Percentiles rank a stretch among this genome's conserved stretches.
Conservation (phyloP, 2,329 filamentous ascomycete species). For the Diaporthe sp. region DNA sequence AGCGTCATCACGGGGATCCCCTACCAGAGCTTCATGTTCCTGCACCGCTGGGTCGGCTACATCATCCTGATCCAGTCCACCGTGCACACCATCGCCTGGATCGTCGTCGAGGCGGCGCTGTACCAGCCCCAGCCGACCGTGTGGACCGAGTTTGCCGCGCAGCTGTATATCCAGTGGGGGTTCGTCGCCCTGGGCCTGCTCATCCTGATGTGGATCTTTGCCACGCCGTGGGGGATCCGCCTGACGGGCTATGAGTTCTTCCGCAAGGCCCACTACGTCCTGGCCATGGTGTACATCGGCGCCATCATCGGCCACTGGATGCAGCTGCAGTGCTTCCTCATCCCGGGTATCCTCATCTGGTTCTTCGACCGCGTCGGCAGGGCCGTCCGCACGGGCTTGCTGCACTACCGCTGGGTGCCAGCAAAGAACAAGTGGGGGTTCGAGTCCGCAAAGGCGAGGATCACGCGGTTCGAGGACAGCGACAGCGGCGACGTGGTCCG, state of each 20-base stretch:
- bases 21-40: conserved; percentile 81
- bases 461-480: conserved; percentile 64
- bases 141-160: conserved; percentile 65
- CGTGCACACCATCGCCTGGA: conserved; percentile 79
- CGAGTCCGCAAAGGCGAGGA: conserved; percentile 59
- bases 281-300: conserved; percentile 80
- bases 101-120: conserved; percentile 70
- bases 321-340: conserved; percentile 74
- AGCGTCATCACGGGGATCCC: conserved; percentile 78
- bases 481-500: conserved; percentile 72
- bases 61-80: conserved; percentile 76
- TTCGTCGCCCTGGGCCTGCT: conserved; percentile 75
- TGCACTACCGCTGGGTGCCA: conserved; percentile 68
- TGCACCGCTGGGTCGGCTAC: conserved; percentile 81
- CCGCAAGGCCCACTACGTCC: conserved; percentile 77
- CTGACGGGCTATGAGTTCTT: conserved; percentile 82
- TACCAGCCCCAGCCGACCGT: conserved; percentile 78
- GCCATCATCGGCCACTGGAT: conserved; percentile 82
- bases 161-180: conserved; percentile 80
- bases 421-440: conserved; percentile 61
- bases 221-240: conserved; percentile 66
- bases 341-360: conserved; percentile 74
- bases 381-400: conserved; percentile 64
- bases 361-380: conserved; percentile 71
- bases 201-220: conserved; percentile 69